Percentiles rank a stretch among this genome's conserved stretches.
These are phyloP conservation scores for Trichosanthes truncata DNA, from an alignment of 306 rosid species.

Conservation along the genomic window DNA sequence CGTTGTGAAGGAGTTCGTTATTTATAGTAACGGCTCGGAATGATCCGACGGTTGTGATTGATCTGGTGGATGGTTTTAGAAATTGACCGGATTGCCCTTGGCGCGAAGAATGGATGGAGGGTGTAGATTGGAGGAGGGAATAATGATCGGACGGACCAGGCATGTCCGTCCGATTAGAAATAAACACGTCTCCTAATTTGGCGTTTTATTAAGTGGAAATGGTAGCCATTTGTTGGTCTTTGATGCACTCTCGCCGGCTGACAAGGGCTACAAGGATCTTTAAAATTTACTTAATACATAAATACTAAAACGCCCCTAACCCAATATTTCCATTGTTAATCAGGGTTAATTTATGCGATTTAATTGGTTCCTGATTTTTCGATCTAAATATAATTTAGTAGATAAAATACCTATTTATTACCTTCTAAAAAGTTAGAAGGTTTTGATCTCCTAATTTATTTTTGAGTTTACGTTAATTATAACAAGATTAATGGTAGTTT, in stretches of 20 bases:
- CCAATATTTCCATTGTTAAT: background rate
- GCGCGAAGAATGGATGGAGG: background rate
- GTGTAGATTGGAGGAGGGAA: background rate
- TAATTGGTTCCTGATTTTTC: background rate
- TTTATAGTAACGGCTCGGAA: conserved; percentile 16
- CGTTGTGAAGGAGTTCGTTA: conserved; percentile 10
- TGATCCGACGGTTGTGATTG: conserved; percentile 8
- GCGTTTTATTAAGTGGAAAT: background rate
- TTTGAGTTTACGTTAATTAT: too few species aligned
- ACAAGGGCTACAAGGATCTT: conserved; percentile 4
- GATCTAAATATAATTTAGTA: too few species aligned
- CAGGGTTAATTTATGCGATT: background rate
- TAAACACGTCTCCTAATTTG: background rate
- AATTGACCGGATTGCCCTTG: background rate
- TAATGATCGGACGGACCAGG: conserved; percentile 17
- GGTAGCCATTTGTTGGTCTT: conserved; percentile 14
- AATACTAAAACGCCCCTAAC: background rate
- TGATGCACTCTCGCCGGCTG: conserved; percentile 16
- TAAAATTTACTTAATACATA: background rate
- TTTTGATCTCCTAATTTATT: too few species aligned
- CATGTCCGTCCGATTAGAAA: background rate
- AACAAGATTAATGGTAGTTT: too few species aligned
- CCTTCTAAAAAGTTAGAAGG: too few species aligned
- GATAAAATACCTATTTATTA: too few species aligned
- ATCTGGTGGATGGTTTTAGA: background rate